Conservation (phyloP, 768 basidiomycete genomes). For the Terana coerulea region DNA sequence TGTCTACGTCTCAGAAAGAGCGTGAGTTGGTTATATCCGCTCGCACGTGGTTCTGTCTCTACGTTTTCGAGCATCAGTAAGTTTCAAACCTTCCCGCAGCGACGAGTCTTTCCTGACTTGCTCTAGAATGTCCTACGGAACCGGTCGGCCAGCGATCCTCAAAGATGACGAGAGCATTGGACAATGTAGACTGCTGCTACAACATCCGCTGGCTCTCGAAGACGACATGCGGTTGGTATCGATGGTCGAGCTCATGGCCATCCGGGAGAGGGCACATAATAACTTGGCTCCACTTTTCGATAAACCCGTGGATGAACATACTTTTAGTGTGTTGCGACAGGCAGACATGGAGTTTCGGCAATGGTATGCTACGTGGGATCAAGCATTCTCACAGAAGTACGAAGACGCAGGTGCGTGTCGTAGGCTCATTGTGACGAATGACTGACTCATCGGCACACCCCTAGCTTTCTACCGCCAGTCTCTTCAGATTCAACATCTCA, state of each 20-base stretch:
- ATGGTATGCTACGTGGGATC: conserved; percentile 84
- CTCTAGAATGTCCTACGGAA: conserved; percentile 88
- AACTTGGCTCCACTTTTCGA: conserved; percentile 72
- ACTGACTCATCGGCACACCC: conserved; percentile 3
- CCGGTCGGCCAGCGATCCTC: conserved; percentile 87
- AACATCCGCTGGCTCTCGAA: conserved; percentile 85
- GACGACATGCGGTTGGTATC: conserved; percentile 95
- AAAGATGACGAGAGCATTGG: conserved; percentile 91
- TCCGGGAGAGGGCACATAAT: conserved; percentile 85
- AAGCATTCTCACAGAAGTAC: conserved; percentile 76
- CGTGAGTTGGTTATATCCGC: conserved; percentile 76
- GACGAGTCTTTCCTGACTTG: conserved; percentile 14
- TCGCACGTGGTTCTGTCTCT: conserved; percentile 91
- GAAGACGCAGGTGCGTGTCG: conserved; percentile 63
- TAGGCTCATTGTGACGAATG: neutral
- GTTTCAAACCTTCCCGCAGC: conserved; percentile 27
- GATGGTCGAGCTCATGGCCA: conserved; percentile 88
- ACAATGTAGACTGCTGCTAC: conserved; percentile 73
- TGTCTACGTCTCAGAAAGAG: conserved; percentile 56
- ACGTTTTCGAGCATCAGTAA: conserved; percentile 92
- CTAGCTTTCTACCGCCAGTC: conserved; percentile 86
- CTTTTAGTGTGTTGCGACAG: conserved; percentile 65
- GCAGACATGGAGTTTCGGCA: conserved; percentile 75
- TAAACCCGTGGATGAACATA: conserved; percentile 67
- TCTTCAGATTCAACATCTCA: conserved; percentile 81